A percentile compares a stretch with the other conserved stretches of the same genome.
These are phyloP conservation scores for Cladophialophora immunda DNA, from an alignment of 2,329 filamentous ascomycete species.

Conservation along the genomic window DNA sequence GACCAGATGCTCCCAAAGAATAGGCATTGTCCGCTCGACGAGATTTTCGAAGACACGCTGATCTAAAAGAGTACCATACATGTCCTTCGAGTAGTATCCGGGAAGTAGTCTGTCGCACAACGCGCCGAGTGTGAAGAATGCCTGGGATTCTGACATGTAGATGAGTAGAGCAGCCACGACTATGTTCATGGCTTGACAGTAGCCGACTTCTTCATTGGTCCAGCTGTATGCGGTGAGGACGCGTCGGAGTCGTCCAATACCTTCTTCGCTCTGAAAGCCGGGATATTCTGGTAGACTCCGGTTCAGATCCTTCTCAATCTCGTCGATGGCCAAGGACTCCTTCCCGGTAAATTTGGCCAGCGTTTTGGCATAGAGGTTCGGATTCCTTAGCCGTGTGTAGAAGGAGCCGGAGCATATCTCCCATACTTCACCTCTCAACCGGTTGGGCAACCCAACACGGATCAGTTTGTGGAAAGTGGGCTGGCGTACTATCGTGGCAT, in stretches of 20 bases:
- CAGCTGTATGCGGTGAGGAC: slow-evolving; percentile 98
- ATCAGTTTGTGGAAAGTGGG: slow-evolving; percentile 98
- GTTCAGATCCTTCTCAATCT: slow-evolving; percentile 98
- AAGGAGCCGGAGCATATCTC: slow-evolving; percentile 92
- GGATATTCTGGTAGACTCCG: slow-evolving; percentile 96
- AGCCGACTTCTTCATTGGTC: slow-evolving; percentile 94
- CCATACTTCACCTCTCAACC: slow-evolving; percentile 93
- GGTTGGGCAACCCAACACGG: slow-evolving; percentile 90
- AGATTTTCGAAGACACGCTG: slow-evolving; percentile 97
- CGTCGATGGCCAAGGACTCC: slow-evolving; percentile 94
- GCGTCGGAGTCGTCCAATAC: slow-evolving; percentile 85
- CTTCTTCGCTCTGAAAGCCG: slow-evolving; percentile 95
- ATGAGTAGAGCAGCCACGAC: slow-evolving; percentile 97
- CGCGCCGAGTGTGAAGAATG: slow-evolving; percentile 90
- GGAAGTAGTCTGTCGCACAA: slow-evolving; percentile 92
- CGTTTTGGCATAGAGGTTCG: slow-evolving; percentile 83
- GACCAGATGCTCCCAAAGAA: slow-evolving; percentile 97
- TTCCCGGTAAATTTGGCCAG: slow-evolving; percentile 82
- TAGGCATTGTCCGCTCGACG: slow-evolving; percentile 98
- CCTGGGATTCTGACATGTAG: slow-evolving; percentile 96
- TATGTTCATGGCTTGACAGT: slow-evolving; percentile 99
- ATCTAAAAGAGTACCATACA: slow-evolving; percentile 97
- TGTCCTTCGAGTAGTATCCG: slow-evolving; percentile 97
- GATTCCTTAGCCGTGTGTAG: slow-evolving; percentile 85
- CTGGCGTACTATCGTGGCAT: slow-evolving; percentile 89